Evolutionary conservation across 2,329 filamentous ascomycete species (phyloP), one percentile per base, ranked within the genome.

Genomic region (Cyanodermella asteris): DNA sequence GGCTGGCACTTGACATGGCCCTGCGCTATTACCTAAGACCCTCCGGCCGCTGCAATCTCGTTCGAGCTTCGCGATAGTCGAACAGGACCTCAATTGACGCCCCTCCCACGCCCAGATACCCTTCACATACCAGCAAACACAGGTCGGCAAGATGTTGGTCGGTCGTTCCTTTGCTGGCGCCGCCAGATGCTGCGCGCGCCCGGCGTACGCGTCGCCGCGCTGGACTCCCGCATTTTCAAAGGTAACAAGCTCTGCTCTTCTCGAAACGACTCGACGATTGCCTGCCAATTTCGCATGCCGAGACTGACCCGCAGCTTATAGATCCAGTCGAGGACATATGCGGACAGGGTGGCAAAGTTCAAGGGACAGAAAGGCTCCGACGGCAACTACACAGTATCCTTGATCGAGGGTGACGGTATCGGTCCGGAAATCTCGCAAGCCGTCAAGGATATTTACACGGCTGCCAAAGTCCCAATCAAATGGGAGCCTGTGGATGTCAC

Each of bases 381-480:
- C 61, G 87, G 87, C 47, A 87, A 87, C 55, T 97, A 74, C 66
- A 76, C 77, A 30, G 87, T 97, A 45, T 84, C 78, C 42, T 63
- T 97, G 56, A 97, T 97, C 39, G 90, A 97, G 65, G 87, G 90
- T 56, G 90, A 97, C 47, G 87, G 87, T 50, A 97, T 97, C 50
- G 87, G 87, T 33, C 87, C 87, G 36, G 84, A 97, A 60, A 97
- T 97, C 49, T 72, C 87, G 37, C 72, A 91, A 56, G 90, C 87
- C 25, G 82, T 97, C 47, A 97, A 94, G 70, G 78, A 93, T 53
- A 97, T 97, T 56, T 97, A 93, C 60, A 64, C 71, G 44, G 87
- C 87, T 42, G 87, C 87, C 43, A 77, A 90, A 53, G 84, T 91
- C 59, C 87, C 87, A 34, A 74, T 97, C 53, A 72, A 82, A 49